Evolutionary conservation across 1,284 basidiomycete species (phyloP), one percentile per base, ranked within the genome.

Genomic region (Ganoderma meredithae): DNA sequence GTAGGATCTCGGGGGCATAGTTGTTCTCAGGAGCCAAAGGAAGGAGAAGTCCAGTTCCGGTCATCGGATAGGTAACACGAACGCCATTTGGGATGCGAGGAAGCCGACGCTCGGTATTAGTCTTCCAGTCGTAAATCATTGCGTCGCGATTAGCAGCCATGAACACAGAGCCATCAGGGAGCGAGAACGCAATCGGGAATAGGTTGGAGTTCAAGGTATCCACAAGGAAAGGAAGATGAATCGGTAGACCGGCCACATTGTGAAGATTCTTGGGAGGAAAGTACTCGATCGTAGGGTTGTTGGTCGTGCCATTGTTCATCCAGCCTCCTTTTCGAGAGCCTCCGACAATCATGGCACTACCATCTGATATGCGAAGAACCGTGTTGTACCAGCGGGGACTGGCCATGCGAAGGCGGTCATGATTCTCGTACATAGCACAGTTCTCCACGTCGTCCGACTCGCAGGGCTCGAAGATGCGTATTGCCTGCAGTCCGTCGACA

Each of bases 251-350:
- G 65, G 89, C 87, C 3, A 85, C 89, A 25, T 83, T 86, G 69
- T 87, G 83, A 65, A 93, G 88, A 67, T 84, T 83, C 78, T 94
- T 94, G 0, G 92, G 90, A 41, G 94, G 94, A 78, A 86, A 95
- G 79, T 87, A 95, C 77, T 95, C 94, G 72, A 92, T 80, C 0
- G 92, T 93, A 15, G 94, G 93, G 76, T 94, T 95, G 81, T 94
- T 94, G 66, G 87, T 86, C 1, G 90, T 91, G 19, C 81, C 83
- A 65, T 92, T 93, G 76, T 94, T 93, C 72, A 93, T 93, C 90
- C 92, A 95, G 17, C 93, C 93, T 4, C 92, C 93, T 75, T 88
- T 89, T 72, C 85, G 88, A 9, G 91, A 91, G 36, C 94, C 94
- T 1, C 94, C 94, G 55, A 94, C 84, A 65, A 95, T 91, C 86